Evolutionary conservation across 805 yeast species (phyloP).

Genomic region (Starmerella tilneyi): DNA sequence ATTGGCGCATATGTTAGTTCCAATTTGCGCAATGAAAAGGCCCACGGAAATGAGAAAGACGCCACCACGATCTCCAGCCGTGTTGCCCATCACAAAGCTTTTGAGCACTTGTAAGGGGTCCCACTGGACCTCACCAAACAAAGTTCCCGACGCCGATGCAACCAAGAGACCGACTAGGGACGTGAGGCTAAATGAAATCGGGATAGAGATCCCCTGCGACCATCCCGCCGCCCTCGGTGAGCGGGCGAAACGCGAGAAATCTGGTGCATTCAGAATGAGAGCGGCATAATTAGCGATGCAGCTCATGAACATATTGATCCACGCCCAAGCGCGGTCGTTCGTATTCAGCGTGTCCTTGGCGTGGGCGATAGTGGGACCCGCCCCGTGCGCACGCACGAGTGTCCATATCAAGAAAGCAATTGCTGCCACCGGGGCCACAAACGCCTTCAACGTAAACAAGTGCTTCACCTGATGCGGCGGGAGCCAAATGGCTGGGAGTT

Average conservation of each 20-base stretch:
- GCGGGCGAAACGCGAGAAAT: constrained; percentile 72
- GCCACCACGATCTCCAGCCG: constrained; percentile 59
- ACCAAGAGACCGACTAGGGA: constrained; percentile 78
- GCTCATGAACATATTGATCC: constrained; percentile 66
- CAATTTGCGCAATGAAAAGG: constrained; percentile 45
- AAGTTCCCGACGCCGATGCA: constrained; percentile 58
- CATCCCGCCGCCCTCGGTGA: constrained; percentile 32
- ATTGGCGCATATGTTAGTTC: constrained; percentile 41
- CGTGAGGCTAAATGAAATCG: constrained; percentile 67
- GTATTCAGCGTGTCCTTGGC: constrained; percentile 46
- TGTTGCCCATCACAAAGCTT: constrained; percentile 39
- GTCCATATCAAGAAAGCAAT: constrained; percentile 79
- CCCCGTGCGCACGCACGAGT: constrained; percentile 65
- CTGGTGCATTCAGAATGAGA: constrained; percentile 80
- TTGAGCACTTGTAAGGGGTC: constrained; percentile 69
- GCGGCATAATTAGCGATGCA: constrained; percentile 80
- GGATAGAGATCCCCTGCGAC: constrained; percentile 57
- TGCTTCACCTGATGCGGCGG: constrained; percentile 76
- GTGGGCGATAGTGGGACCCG: constrained; percentile 53
- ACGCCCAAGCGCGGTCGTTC: constrained; percentile 69
- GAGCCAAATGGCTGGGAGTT: constrained; percentile 70
- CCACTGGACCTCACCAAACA: constrained; percentile 50
- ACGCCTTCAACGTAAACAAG: constrained; percentile 72
- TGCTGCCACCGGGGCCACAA: constrained; percentile 72
- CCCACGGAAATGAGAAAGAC: constrained; percentile 63